phyloP scores from a whole-genome alignment of 257 asterid genomes.

The Penstemon eatonii region DNA sequence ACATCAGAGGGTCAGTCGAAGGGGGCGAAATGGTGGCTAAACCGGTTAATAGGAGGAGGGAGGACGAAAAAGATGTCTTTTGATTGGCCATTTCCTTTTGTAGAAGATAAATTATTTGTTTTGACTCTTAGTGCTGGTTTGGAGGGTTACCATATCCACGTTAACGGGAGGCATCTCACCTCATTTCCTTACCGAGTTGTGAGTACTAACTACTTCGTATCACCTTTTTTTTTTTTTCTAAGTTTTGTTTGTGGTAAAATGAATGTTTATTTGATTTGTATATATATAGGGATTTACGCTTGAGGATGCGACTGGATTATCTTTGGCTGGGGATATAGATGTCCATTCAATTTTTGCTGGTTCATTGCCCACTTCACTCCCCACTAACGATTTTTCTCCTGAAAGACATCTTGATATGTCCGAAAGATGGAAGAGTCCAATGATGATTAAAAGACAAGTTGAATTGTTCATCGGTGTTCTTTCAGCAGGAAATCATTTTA shows the following conservation, averaged over 20 bases:
- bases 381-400: conserved; percentile 58
- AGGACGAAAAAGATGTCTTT: conserved; percentile 65
- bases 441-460: conserved; percentile 48
- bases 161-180: conserved; percentile 91
- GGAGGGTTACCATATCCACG: conserved; percentile 84
- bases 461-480: conserved; percentile 44
- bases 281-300: conserved; percentile 76
- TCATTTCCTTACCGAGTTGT: conserved; percentile 92
- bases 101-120: conserved; percentile 73
- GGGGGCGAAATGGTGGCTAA: conserved; percentile 74
- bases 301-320: conserved; percentile 97
- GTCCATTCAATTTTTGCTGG: conserved; percentile 76
- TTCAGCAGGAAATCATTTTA: conserved; percentile 32
- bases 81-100: conserved; percentile 95
- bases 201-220: conserved; percentile 27
- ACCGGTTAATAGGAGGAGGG: conserved; percentile 71
- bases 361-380: conserved; percentile 86
- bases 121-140: conserved; percentile 93
- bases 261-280: background rate
- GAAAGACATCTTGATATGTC: conserved; percentile 86
- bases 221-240: too few species aligned
- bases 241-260: too few species aligned
- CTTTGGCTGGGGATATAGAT: conserved; percentile 73
- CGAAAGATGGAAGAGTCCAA: conserved; percentile 77
- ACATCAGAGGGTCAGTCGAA: conserved; percentile 54